These are phyloP conservation scores for Cladophialophora chaetospira DNA, from an alignment of 2,329 filamentous ascomycete genomes.

Conservation along the genomic window DNA sequence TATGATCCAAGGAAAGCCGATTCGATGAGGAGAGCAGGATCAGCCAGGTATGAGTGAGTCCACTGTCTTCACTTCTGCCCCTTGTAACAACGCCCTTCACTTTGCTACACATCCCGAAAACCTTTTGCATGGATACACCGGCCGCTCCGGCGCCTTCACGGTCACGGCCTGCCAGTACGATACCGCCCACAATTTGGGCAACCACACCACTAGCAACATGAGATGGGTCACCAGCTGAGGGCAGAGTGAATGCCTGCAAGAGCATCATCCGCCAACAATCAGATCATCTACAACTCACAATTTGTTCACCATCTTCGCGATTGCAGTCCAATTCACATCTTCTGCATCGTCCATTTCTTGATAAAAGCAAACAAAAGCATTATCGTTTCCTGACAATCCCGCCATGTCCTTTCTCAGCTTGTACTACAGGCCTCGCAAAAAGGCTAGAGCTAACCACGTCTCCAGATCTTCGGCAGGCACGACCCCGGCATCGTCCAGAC, in stretches of 20 bases:
- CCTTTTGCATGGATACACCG: not conserved
- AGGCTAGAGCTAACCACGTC: constrained; percentile 21
- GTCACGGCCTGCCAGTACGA: not conserved
- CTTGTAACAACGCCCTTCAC: not conserved
- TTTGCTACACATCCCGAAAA: not conserved
- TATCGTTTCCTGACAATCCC: not conserved
- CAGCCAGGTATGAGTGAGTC: constrained; percentile 34
- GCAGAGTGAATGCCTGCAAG: not conserved
- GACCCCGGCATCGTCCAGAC: constrained; percentile 37
- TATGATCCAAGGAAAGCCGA: constrained; percentile 29
- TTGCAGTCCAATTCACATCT: not conserved
- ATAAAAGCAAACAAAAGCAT: too few species aligned
- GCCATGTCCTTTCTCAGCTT: constrained; percentile 28
- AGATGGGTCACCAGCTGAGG: not conserved
- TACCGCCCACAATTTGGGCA: not conserved
- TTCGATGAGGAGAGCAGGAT: constrained; percentile 30
- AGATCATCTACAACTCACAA: not conserved
- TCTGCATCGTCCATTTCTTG: not conserved
- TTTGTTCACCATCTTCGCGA: not conserved
- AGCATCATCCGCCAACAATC: not conserved
- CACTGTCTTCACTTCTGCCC: not conserved
- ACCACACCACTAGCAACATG: not conserved
- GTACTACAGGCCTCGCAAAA: constrained; percentile 9
- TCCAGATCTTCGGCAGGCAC: constrained; percentile 25
- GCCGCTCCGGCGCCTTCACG: not conserved